These are phyloP conservation scores for Lecanicillium sp. DNA, from an alignment of 2,329 filamentous ascomycete genomes.

Conservation along the genomic window DNA sequence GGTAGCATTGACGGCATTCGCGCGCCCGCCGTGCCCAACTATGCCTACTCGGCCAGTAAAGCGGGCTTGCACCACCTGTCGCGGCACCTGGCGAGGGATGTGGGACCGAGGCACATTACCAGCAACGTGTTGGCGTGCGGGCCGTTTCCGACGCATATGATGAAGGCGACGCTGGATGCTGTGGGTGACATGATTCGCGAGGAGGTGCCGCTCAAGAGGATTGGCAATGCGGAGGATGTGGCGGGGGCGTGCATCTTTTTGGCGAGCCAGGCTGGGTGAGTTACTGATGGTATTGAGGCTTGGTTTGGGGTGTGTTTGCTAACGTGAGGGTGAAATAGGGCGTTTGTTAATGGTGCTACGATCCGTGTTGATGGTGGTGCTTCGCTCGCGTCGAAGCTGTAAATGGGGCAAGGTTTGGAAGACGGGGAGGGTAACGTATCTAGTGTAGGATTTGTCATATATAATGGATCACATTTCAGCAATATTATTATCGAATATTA, in stretches of 20 bases:
- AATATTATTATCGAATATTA: not conserved
- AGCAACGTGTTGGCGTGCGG: conserved; percentile 65
- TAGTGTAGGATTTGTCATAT: not conserved
- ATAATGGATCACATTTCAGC: not conserved
- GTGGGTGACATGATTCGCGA: conserved; percentile 46
- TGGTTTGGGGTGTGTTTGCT: no score
- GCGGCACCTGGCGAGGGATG: conserved; percentile 49
- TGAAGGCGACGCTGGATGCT: conserved; percentile 50
- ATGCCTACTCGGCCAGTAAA: conserved; percentile 53
- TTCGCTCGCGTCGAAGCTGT: conserved; percentile 38
- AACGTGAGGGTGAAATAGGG: conserved; percentile 17
- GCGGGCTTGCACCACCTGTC: conserved; percentile 58
- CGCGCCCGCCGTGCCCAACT: conserved; percentile 52
- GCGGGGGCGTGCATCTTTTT: conserved; percentile 66
- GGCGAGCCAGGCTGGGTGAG: conserved; percentile 55
- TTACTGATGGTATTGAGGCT: no score
- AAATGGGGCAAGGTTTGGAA: conserved; percentile 5
- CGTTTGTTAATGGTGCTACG: conserved; percentile 58
- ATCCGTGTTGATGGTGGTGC: conserved; percentile 55
- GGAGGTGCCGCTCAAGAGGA: conserved; percentile 57
- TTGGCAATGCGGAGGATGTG: conserved; percentile 61
- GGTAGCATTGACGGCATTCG: conserved; percentile 56
- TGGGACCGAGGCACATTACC: conserved; percentile 53
- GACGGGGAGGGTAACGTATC: not conserved
- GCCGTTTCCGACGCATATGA: conserved; percentile 64